phyloP scores from a whole-genome alignment of 805 yeast genomes.

The Kodamaea leandrae region DNA sequence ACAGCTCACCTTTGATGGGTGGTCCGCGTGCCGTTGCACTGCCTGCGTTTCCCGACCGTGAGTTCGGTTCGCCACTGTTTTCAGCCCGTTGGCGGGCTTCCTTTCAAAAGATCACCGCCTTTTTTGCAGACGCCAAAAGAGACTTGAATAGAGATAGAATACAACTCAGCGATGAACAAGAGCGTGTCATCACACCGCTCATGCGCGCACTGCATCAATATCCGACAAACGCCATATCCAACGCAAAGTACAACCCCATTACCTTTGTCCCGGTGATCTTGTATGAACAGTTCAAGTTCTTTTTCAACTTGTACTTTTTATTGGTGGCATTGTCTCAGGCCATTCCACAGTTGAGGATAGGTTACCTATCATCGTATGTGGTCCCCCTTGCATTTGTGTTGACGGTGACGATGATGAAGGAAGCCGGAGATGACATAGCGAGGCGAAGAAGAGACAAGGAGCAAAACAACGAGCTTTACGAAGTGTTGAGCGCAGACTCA shows the following conservation, averaged over 20 bases:
- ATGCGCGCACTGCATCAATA: constrained; percentile 28
- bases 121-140: constrained; percentile 24
- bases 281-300: constrained; percentile 95
- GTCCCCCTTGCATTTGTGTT: constrained; percentile 94
- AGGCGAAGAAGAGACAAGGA: constrained; percentile 88
- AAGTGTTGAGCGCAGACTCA: constrained; percentile 47
- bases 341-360: constrained; percentile 85
- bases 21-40: background rate
- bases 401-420: constrained; percentile 90
- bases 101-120: constrained; percentile 12
- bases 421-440: constrained; percentile 89
- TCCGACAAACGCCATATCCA: constrained; percentile 73
- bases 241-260: constrained; percentile 88
- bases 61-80: background rate
- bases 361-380: constrained; percentile 86
- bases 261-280: constrained; percentile 86
- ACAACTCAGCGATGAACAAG: constrained; percentile 16
- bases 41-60: background rate
- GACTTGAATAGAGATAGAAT: constrained; percentile 27
- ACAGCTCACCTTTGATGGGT: constrained; percentile 31
- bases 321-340: constrained; percentile 93
- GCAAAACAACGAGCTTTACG: constrained; percentile 80
- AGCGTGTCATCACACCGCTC: constrained; percentile 42
- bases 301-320: constrained; percentile 88
- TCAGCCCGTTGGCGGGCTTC: background rate